Conservation (phyloP, 2,329 filamentous ascomycete genomes). For the Fusarium equiseti region DNA sequence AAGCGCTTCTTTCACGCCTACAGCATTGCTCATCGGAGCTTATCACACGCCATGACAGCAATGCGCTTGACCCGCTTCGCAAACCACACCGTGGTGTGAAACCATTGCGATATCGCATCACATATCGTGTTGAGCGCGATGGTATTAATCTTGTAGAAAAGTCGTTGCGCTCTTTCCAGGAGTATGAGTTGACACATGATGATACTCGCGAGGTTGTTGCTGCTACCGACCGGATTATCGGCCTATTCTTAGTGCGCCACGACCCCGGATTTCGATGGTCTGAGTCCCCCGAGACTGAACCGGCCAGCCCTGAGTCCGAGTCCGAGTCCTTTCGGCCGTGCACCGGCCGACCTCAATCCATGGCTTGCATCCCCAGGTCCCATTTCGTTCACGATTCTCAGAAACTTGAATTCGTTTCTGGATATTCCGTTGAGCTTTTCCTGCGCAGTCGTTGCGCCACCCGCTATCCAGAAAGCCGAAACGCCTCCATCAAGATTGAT, state of each 20-base stretch:
- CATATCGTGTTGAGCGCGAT: conserved; percentile 59
- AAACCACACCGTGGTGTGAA: conserved; percentile 55
- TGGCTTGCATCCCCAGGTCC: conserved; percentile 59
- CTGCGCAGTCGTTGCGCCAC: conserved; percentile 58
- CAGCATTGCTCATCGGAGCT: conserved; percentile 66
- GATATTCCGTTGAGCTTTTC: conserved; percentile 62
- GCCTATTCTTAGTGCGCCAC: conserved; percentile 63
- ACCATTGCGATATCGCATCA: conserved; percentile 62
- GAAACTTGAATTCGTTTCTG: conserved; percentile 54
- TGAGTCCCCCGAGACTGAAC: conserved; percentile 56
- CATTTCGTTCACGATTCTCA: conserved; percentile 56
- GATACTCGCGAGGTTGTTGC: conserved; percentile 61
- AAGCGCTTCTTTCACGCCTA: conserved; percentile 62
- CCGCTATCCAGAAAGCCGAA: conserved; percentile 54
- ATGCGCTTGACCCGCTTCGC: conserved; percentile 57
- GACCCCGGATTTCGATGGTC: conserved; percentile 64
- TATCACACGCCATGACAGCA: conserved; percentile 64
- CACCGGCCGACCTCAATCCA: conserved; percentile 58
- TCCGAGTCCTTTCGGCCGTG: conserved; percentile 57
- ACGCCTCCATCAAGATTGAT: conserved; percentile 55
- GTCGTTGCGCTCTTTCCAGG: conserved; percentile 64
- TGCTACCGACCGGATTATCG: conserved; percentile 64
- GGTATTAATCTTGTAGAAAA: conserved; percentile 59
- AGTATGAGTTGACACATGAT: conserved; percentile 58
- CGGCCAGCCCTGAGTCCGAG: conserved; percentile 51